Conservation (phyloP, 1,139 yeast species). For the Saccharomyces pastorianus region DNA sequence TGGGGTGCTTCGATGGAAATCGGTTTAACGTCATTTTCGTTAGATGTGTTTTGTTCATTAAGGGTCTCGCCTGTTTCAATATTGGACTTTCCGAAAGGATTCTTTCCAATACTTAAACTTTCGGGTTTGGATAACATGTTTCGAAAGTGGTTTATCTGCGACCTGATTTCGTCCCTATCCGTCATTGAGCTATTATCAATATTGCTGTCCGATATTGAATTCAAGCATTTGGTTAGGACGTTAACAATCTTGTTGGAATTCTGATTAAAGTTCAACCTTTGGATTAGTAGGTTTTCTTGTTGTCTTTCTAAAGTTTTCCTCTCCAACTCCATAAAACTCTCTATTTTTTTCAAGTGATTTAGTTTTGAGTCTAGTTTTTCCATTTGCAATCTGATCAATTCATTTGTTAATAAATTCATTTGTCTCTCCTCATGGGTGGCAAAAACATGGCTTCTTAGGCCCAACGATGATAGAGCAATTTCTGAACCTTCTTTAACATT, state of each 20-base stretch:
- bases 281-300: conserved; percentile 75
- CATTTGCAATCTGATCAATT: conserved; percentile 62
- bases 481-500: conserved; percentile 43
- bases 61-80: conserved; percentile 5
- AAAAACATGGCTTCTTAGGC: conserved; percentile 76
- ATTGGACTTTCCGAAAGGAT: conserved; percentile 8
- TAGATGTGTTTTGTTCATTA: conserved; percentile 9
- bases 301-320: conserved; percentile 64
- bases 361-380: conserved; percentile 73
- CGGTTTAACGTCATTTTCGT: conserved; percentile 48
- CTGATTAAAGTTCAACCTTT: conserved; percentile 56
- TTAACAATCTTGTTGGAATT: conserved; percentile 20
- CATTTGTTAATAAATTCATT: conserved; percentile 51
- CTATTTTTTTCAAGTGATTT: conserved; percentile 60
- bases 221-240: conserved; percentile 15
- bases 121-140: conserved; percentile 47
- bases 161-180: conserved; percentile 14
- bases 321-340: conserved; percentile 70
- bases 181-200: conserved; percentile 8
- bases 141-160: conserved; percentile 39
- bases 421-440: conserved; percentile 82
- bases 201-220: conserved; percentile 8
- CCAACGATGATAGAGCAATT: conserved; percentile 57
- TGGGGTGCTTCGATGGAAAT: conserved; percentile 77
- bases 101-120: conserved; percentile 22